Conservation (phyloP, 805 yeast species). For the Pichia exigua region DNA sequence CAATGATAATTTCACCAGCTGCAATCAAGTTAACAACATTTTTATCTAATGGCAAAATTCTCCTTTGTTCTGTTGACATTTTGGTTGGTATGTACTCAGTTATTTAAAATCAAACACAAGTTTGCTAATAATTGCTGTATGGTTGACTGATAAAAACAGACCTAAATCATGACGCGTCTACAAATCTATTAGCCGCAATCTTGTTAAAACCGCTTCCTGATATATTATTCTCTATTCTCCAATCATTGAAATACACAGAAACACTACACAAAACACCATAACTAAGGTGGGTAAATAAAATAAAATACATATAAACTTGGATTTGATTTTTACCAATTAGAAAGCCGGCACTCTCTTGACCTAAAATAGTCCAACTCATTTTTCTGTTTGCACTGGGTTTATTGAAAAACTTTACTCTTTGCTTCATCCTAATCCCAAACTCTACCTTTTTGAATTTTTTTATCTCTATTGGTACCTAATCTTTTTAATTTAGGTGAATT, state of each 20-base stretch:
- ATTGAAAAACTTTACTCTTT: constrained; percentile 39
- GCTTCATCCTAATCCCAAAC: constrained; percentile 39
- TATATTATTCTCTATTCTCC: no score
- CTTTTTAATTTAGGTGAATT: constrained; percentile 31
- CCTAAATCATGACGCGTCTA: neutral
- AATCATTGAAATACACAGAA: neutral
- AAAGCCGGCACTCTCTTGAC: constrained; percentile 17
- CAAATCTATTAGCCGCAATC: neutral
- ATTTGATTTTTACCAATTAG: constrained; percentile 9
- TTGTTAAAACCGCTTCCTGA: neutral
- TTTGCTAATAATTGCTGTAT: neutral
- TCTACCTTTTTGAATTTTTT: constrained; percentile 27
- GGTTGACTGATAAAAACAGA: no score
- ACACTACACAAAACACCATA: neutral
- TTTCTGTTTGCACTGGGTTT: constrained; percentile 23
- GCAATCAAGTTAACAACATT: constrained; percentile 86
- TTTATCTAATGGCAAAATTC: constrained; percentile 41
- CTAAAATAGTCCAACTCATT: constrained; percentile 11
- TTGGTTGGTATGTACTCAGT: neutral
- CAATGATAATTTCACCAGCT: constrained; percentile 93
- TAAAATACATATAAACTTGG: neutral
- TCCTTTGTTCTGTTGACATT: constrained; percentile 2
- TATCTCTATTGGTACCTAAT: constrained; percentile 26
- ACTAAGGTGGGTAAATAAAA: neutral
- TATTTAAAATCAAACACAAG: neutral